Evolutionary conservation across 768 basidiomycete genomes (phyloP), one percentile per base, ranked within the genome.

Genomic region (Lentinula aciculospora): DNA sequence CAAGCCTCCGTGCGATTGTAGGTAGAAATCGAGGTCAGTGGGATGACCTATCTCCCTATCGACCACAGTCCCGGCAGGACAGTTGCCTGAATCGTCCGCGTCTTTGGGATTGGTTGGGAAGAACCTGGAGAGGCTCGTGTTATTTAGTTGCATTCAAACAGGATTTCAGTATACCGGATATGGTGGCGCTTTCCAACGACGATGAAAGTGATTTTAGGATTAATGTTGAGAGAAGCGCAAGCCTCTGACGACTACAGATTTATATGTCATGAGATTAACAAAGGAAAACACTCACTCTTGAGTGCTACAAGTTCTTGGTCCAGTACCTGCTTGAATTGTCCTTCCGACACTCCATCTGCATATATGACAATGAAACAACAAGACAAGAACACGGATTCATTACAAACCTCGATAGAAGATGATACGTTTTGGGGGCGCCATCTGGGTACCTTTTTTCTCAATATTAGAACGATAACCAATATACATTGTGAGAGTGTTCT

Each of bases 171-270:
- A n/a, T 55, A 74, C 65, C 82, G 75, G 50, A 85, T 77, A 54
- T 86, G 86, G 65, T 88, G 86, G 3, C 86, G 78, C 66, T 93
- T 94, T 15, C 88, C 90, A 6, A 93, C 91, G 25, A 93, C 76
- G 51, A 92, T 80, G 23, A 93, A 72, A 0, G 92, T 93, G 29
- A 93, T 88, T 53, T 80, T 83, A 0, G 83, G 82, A 1, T 74
- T 73, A 28, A 91, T 85, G 6, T 74, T 73, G 1, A 88, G 63
- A 4, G 82, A 78, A 0, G 55, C 59, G 61, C 88, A 92, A 3
- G 90, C 90, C 54, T 62, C 91, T 92, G 60, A 4, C 58, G 49
- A 44, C 25, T 54, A 34, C 40, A 19, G 54, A 34, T 17, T 2
- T 6, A 45, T 1, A 31, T 3, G 8, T 46, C 56, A 39, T n/a